Conservation (phyloP, 2,329 filamentous ascomycete species). For the Emmonsiellopsis sp. region DNA sequence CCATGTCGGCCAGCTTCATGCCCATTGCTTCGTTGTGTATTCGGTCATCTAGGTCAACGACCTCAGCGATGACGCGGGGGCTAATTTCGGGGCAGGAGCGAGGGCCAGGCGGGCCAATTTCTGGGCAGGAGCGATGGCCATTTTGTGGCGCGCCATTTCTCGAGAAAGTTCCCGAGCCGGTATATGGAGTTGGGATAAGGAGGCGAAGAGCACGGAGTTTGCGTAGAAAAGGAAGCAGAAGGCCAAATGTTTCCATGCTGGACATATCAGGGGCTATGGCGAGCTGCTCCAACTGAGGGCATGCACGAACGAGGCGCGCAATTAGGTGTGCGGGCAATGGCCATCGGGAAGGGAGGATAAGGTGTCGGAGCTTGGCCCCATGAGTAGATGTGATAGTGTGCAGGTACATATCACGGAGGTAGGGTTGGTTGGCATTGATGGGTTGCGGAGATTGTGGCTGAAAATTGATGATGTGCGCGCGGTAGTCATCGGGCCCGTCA, state of each 20-base stretch:
- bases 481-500: background rate
- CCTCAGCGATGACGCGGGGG: conserved; percentile 19
- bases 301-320: conserved; percentile 42
- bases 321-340: conserved; percentile 40
- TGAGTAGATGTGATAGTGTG: conserved; percentile 43
- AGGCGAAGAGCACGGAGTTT: conserved; percentile 32
- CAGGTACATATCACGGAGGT: conserved; percentile 38
- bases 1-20: conserved; percentile 22
- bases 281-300: conserved; percentile 51
- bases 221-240: conserved; percentile 32
- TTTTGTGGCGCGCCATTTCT: background rate
- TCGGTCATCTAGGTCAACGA: conserved; percentile 29
- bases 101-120: background rate
- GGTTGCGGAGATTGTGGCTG: conserved; percentile 15
- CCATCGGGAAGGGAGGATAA: conserved; percentile 50
- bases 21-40: conserved; percentile 22
- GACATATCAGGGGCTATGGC: conserved; percentile 39
- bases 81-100: conserved; percentile 1
- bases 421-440: conserved; percentile 19
- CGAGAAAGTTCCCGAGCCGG: background rate
- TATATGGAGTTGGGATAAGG: conserved; percentile 23
- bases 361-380: conserved; percentile 43
- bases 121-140: background rate
- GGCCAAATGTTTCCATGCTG: conserved; percentile 28
- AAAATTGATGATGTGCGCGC: conserved; percentile 3